Evolutionary conservation across 2,329 filamentous ascomycete genomes (phyloP).

Genomic region (Raffaelea deltoideospora): DNA sequence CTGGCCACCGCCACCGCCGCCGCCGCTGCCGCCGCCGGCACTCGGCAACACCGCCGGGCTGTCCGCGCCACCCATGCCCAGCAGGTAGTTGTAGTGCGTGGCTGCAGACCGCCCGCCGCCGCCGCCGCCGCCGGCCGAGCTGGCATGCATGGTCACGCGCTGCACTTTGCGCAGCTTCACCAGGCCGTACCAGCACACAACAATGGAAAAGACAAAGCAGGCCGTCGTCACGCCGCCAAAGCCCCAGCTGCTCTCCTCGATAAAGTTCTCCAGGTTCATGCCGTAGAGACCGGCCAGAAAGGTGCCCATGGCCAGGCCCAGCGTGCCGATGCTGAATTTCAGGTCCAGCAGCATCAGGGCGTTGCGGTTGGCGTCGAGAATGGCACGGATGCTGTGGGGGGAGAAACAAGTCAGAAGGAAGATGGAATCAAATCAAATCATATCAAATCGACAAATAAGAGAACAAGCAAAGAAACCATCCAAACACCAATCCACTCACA

Average conservation of each 20-base stretch:
- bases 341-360: slow-evolving; percentile 94
- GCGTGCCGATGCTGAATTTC: slow-evolving; percentile 87
- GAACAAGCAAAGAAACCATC: background rate
- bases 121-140: background rate
- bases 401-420: background rate
- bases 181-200: slow-evolving; percentile 75
- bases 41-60: no score
- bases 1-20: slow-evolving; percentile 21
- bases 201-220: slow-evolving; percentile 56
- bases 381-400: slow-evolving; percentile 64
- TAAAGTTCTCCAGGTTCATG: slow-evolving; percentile 98
- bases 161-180: slow-evolving; percentile 55
- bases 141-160: slow-evolving; percentile 18
- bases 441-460: no score
- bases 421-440: background rate
- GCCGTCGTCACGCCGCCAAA: slow-evolving; percentile 61
- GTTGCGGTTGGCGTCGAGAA: slow-evolving; percentile 95
- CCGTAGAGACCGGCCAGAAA: slow-evolving; percentile 98
- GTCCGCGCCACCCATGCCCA: no score
- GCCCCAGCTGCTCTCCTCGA: slow-evolving; percentile 82
- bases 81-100: no score
- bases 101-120: background rate
- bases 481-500: slow-evolving; percentile 42
- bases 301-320: slow-evolving; percentile 87
- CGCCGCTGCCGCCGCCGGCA: background rate